Percentiles rank a stretch among this genome's conserved stretches.
Evolutionary conservation across 768 basidiomycete species (phyloP).

Genomic region (Boletus sp.): DNA sequence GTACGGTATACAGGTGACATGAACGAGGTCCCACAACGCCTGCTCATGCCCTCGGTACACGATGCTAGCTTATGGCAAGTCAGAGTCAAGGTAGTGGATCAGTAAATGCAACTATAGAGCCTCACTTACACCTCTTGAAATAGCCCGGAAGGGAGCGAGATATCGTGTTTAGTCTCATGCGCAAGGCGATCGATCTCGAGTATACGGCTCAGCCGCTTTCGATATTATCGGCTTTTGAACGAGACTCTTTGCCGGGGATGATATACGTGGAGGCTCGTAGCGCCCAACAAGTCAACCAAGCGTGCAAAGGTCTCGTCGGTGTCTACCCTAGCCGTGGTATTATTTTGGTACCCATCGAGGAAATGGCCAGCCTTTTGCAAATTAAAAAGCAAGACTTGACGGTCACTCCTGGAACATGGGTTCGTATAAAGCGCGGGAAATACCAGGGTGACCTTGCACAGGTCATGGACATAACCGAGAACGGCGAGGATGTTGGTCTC

Average conservation of each 20-base stretch:
- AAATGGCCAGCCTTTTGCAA: slow-evolving; percentile 94
- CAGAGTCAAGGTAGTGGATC: slow-evolving; percentile 71
- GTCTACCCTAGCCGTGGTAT: slow-evolving; percentile 83
- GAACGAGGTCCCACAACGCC: slow-evolving; percentile 87
- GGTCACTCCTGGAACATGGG: slow-evolving; percentile 87
- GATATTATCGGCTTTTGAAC: slow-evolving; percentile 93
- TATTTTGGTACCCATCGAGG: slow-evolving; percentile 87
- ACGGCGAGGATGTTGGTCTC: slow-evolving; percentile 87
- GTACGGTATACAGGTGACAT: slow-evolving; percentile 85
- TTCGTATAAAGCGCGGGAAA: slow-evolving; percentile 89
- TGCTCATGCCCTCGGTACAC: slow-evolving; percentile 95
- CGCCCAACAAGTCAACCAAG: slow-evolving; percentile 78
- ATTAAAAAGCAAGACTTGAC: slow-evolving; percentile 93
- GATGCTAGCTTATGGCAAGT: slow-evolving; percentile 97
- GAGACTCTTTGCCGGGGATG: slow-evolving; percentile 92
- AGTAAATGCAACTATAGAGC: neutral
- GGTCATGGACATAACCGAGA: slow-evolving; percentile 90
- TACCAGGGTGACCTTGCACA: slow-evolving; percentile 95
- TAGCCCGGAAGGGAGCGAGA: slow-evolving; percentile 92
- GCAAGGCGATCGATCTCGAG: slow-evolving; percentile 85
- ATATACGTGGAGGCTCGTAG: slow-evolving; percentile 95
- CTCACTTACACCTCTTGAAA: slow-evolving; percentile 1
- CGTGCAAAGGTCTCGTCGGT: slow-evolving; percentile 88
- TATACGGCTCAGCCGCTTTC: slow-evolving; percentile 71
- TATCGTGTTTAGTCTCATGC: slow-evolving; percentile 90